Base-by-base conservation (phyloP, 2,329 filamentous ascomycete species). In the Immersiporthe knoxdaviesiana region DNA sequence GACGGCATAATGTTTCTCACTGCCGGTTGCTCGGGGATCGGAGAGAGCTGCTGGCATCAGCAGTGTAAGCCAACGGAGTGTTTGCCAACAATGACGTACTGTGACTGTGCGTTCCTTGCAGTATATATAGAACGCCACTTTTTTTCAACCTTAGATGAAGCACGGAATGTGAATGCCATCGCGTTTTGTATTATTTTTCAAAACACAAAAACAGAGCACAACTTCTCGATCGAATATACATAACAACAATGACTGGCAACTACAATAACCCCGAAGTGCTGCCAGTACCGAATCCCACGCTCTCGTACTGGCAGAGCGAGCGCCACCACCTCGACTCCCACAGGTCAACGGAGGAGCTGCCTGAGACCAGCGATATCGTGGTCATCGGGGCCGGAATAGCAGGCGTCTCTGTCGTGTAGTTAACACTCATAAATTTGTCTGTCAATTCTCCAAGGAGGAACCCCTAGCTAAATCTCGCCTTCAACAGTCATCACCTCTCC, bases 231-330 rank as follows among this genome's bases (percentile, higher is more conserved):
- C 16, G 35, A n/a, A n/a, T n/a, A n/a, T n/a, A 35, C 35, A 35
- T 18, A 5, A 16, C 16, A 63, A 63, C 37, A 35, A 70, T 70
- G 68, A 62, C 44, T n/a, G 21, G 44, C 18, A 27, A 32, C 8
- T 27, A 32, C 11, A 16, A 32, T 12, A 14, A n/a, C 32, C 32
- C n/a, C 30, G n/a, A 12, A 7, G 21, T 70, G 52, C 41, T 71
- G 6, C 68, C 68, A 10, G 67, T 69, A 24, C 61, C 68, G 5
- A 66, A 67, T 30, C 67, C 70, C 24, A 71, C 70, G 39, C 24
- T 35, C 8, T 70, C 70, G 11, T 71, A 69, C 37, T 71, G 70
- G 70, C 68, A 67, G 4, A 71, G 67, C 27, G 60, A 70, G 56
- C 70, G 39, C 5, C 70, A 71, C 24, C 50, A 54, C n/a, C 70